Evolutionary conservation across 345 rosid genomes (phyloP).

Genomic region (Crucihimalaya himalaica): DNA sequence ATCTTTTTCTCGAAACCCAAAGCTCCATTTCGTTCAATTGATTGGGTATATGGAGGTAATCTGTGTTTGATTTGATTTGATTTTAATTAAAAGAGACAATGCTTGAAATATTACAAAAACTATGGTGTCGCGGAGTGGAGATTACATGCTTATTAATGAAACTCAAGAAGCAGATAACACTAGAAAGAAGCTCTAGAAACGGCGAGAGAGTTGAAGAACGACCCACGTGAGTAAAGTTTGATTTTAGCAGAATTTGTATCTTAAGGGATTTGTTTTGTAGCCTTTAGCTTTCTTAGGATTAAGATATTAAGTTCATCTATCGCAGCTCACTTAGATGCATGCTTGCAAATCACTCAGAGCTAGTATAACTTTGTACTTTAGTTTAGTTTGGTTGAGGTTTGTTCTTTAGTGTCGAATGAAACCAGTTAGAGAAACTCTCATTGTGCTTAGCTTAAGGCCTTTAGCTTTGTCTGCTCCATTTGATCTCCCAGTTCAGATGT

Average conservation of each 20-base stretch:
- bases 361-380: background rate
- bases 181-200: too few species aligned
- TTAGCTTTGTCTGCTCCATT: too few species aligned
- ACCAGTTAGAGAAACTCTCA: too few species aligned
- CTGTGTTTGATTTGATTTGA: background rate
- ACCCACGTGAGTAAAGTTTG: constrained; percentile 3
- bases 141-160: too few species aligned
- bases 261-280: constrained; percentile 2
- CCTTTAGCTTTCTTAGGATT: constrained; percentile 11
- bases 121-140: too few species aligned
- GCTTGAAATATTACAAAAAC: too few species aligned
- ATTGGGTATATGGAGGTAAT: background rate
- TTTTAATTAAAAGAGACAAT: too few species aligned
- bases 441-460: too few species aligned
- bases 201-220: too few species aligned
- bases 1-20: constrained; percentile 28
- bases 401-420: too few species aligned
- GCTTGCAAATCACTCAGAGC: background rate
- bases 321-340: background rate
- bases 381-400: background rate
- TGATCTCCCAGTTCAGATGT: too few species aligned
- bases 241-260: background rate
- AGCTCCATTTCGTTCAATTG: background rate
- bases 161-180: too few species aligned
- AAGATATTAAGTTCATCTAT: background rate